Evolutionary conservation across 176 grass and related monocot species (phyloP).

Genomic region (Triticum monococcum): DNA sequence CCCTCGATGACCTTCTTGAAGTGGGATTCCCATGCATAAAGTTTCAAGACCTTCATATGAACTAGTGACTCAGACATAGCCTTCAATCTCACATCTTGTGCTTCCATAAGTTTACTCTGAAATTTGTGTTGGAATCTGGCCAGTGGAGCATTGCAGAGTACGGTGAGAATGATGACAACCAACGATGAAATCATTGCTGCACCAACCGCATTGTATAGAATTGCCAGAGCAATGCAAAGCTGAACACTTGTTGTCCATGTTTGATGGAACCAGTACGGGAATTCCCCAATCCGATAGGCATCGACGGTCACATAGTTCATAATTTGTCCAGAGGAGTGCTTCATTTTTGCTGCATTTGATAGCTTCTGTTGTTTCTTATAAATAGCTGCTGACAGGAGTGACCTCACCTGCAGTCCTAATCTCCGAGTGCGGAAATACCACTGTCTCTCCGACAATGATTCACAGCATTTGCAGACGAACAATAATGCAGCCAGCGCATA

Average conservation of each 20-base stretch:
- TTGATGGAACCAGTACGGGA: constrained; percentile 95
- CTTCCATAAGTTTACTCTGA: constrained; percentile 84
- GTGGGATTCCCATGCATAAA: constrained; percentile 93
- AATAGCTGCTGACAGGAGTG: constrained; percentile 68
- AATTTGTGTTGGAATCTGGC: constrained; percentile 84
- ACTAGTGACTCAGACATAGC: constrained; percentile 75
- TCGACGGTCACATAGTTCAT: constrained; percentile 92
- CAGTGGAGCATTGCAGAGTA: constrained; percentile 76
- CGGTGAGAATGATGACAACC: constrained; percentile 72
- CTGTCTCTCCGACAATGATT: constrained; percentile 86
- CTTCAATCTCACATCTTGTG: constrained; percentile 85
- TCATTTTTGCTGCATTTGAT: constrained; percentile 71
- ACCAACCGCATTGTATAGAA: constrained; percentile 77
- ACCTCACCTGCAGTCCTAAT: constrained; percentile 79
- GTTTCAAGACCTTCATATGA: constrained; percentile 84
- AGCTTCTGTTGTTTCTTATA: constrained; percentile 83
- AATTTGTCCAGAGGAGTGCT: constrained; percentile 83
- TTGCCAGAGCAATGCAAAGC: constrained; percentile 72
- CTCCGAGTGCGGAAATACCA: constrained; percentile 85
- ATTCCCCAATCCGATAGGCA: constrained; percentile 88
- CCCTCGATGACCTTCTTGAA: constrained; percentile 83
- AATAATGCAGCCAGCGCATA: constrained; percentile 47
- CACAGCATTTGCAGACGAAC: constrained; percentile 73
- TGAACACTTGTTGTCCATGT: constrained; percentile 89
- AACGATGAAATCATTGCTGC: constrained; percentile 64